Base-by-base conservation (phyloP, 306 rosid genomes). In the Cucumis cinereus region DNA sequence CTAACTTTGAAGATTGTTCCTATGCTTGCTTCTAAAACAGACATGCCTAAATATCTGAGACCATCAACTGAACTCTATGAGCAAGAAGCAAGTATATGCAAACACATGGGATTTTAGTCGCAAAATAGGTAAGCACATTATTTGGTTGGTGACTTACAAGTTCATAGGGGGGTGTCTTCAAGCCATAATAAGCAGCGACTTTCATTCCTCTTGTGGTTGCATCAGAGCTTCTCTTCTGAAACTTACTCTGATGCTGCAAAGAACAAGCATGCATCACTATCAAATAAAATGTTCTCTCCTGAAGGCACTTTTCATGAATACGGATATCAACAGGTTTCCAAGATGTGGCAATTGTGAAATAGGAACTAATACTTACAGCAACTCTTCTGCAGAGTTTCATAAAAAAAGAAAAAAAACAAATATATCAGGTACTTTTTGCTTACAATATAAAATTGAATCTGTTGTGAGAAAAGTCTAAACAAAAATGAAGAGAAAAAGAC, bases 141-240 rank as follows among this genome's bases (percentile, higher is more conserved):
- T 15, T 41, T 23, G 53, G 19, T 56, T 70, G 73, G 55, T 75
- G 28, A 84, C 96, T 90, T 79, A 94, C 97, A 79, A 86, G 90
- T 80, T 86, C 87, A 82, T 86, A 94, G 36, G 97, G 97, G 16
- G 97, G 99, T 28, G 89, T 85, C 90, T 81, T 92, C 88, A 92
- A 83, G 83, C 96, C 93, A 81, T 91, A 86, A 85, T 87, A 92
- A 79, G 90, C 86, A 50, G 75, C 77, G 71, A 88, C 81, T 76
- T 83, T 85, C 49, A 80, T 83, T 84, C 87, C 82, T 80, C 89
- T 81, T 45, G 77, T 63, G 43, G 83, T 76, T 63, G 61, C 52
- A 75, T 77, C 74, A 43, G 78, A 77, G 81, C 82, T 79, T 79
- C 77, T 73, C 80, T 77, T 85, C 77, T 78, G 87, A 86, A 80